Percentiles rank a stretch among this genome's conserved stretches.
Conservation (phyloP, 352 stramenopile species). For the Globisporangium polare region DNA sequence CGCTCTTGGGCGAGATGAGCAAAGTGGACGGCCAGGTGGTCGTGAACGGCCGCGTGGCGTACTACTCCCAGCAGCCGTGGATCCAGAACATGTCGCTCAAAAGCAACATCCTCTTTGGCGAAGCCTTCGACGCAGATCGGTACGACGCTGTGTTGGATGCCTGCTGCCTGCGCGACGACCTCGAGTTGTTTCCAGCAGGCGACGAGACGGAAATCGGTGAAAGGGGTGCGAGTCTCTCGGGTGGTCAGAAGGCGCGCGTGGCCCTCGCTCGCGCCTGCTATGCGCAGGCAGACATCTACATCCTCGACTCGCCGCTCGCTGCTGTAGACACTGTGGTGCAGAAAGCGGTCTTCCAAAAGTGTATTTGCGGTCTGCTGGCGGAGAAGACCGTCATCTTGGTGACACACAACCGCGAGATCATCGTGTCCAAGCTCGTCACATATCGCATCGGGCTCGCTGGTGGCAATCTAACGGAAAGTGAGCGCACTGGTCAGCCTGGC, state of each 20-base stretch:
- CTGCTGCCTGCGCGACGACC: conserved; percentile 83
- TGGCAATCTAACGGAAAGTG: conserved; percentile 12
- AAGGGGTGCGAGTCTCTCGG: conserved; percentile 87
- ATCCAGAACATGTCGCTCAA: conserved; percentile 94
- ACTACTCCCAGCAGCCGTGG: conserved; percentile 86
- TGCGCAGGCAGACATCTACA: conserved; percentile 48
- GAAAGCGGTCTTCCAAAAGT: conserved; percentile 77
- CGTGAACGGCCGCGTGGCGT: conserved; percentile 43
- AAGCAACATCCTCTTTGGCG: conserved; percentile 94
- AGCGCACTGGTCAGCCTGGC: background rate
- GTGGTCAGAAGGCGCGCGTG: conserved; percentile 90
- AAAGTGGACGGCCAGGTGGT: conserved; percentile 31
- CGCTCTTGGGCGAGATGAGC: conserved; percentile 84
- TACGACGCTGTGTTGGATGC: conserved; percentile 56
- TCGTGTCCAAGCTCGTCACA: conserved; percentile 27
- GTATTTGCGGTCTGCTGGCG: conserved; percentile 21
- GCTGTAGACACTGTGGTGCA: conserved; percentile 93
- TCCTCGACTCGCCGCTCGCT: conserved; percentile 91
- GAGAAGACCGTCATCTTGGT: conserved; percentile 82
- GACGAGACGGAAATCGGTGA: conserved; percentile 94
- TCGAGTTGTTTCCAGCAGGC: conserved; percentile 76
- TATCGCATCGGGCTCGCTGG: conserved; percentile 25
- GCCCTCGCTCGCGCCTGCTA: conserved; percentile 64
- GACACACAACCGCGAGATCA: conserved; percentile 85
- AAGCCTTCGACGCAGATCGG: conserved; percentile 35